Evolutionary conservation across 2,329 filamentous ascomycete species (phyloP).

Genomic region (Claviceps africana): DNA sequence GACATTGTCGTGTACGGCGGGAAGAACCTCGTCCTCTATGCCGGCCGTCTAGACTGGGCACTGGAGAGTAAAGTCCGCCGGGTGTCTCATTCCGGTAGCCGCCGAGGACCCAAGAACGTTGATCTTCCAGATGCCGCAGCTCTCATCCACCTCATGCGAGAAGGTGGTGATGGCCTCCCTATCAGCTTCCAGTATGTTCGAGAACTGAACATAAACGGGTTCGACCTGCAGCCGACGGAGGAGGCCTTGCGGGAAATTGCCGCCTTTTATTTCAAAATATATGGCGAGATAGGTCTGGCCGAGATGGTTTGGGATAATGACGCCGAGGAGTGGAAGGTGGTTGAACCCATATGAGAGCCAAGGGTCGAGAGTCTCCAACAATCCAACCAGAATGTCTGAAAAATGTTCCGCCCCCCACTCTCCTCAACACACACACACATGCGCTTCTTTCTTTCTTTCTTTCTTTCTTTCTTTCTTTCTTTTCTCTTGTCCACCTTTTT

Average conservation of each 20-base stretch:
- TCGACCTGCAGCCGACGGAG: slow-evolving; percentile 7
- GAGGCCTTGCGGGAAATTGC: slow-evolving; percentile 6
- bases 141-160: slow-evolving; percentile 6
- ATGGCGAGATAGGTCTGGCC: slow-evolving; percentile 5
- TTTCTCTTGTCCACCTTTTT: neutral
- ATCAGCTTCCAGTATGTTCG: slow-evolving; percentile 8
- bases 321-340: neutral
- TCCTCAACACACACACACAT: no score
- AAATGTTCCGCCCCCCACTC: no score
- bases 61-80: slow-evolving; percentile 15
- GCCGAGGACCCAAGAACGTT: slow-evolving; percentile 2
- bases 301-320: slow-evolving; percentile 4
- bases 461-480: neutral
- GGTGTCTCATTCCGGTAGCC: slow-evolving; percentile 7
- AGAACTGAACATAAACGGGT: slow-evolving; percentile 7
- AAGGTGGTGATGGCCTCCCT: slow-evolving; percentile 2
- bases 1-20: slow-evolving; percentile 11
- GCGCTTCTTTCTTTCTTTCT: no score
- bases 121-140: slow-evolving; percentile 9
- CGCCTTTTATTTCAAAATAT: slow-evolving; percentile 6
- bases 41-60: slow-evolving; percentile 12
- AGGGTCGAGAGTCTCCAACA: neutral
- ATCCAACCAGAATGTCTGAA: neutral
- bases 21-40: slow-evolving; percentile 12
- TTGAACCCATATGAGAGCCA: neutral